Evolutionary conservation across 202 grass and related monocot species (phyloP).

Genomic region (Musa balbisiana): DNA sequence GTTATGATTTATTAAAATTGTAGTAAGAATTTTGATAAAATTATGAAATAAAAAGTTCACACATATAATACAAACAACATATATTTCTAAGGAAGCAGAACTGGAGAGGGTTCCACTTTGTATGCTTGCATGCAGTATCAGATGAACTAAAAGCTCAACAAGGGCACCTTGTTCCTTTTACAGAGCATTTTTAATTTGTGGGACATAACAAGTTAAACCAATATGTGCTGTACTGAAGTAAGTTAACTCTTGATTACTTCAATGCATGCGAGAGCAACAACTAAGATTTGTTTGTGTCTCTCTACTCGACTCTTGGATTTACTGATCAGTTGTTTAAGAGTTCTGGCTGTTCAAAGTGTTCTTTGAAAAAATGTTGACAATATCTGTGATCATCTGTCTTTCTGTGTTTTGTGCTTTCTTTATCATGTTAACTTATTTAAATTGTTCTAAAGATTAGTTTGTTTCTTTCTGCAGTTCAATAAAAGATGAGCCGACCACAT

Average conservation of each 20-base stretch:
- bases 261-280: not conserved
- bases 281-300: not conserved
- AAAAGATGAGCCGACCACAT: constrained; percentile 58
- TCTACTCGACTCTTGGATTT: not conserved
- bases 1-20: not conserved
- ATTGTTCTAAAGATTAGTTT: not conserved
- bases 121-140: not conserved
- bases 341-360: not conserved
- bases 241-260: not conserved
- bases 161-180: not conserved
- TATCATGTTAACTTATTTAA: not conserved
- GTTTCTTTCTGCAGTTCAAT: constrained; percentile 24
- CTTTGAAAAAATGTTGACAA: no score
- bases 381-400: not conserved
- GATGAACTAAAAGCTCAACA: not conserved
- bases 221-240: not conserved
- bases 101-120: not conserved
- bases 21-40: not conserved
- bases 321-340: not conserved
- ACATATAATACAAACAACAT: no score
- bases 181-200: not conserved
- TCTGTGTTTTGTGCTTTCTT: not conserved
- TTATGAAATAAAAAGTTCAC: not conserved
- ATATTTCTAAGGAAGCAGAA: no score
- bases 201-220: not conserved